Evolutionary conservation across 768 basidiomycete genomes (phyloP).

Genomic region (Amanita molliuscula): DNA sequence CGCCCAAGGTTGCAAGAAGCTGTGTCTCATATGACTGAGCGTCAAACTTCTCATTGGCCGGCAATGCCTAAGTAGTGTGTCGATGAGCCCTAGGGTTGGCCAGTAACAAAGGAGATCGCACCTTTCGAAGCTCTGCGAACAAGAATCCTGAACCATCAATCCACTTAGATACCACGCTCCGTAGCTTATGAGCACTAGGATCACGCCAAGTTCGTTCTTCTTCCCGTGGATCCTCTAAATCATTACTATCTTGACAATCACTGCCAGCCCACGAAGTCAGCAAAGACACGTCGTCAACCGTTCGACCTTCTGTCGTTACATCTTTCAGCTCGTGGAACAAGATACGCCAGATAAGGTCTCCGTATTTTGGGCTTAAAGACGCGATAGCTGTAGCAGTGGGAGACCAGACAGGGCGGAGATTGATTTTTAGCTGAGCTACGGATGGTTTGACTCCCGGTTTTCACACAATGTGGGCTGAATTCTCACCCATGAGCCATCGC

Average conservation of each 20-base stretch:
- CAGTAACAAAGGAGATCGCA: slow-evolving; percentile 15
- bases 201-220: slow-evolving; percentile 75
- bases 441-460: not conserved
- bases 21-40: slow-evolving; percentile 69
- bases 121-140: slow-evolving; percentile 22
- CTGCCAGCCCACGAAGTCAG: not conserved
- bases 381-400: slow-evolving; percentile 66
- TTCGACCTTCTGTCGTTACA: slow-evolving; percentile 17
- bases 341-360: slow-evolving; percentile 61
- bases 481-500: slow-evolving; percentile 66
- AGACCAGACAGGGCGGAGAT: slow-evolving; percentile 83
- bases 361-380: slow-evolving; percentile 41
- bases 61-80: slow-evolving; percentile 17
- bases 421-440: slow-evolving; percentile 85
- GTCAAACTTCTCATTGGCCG: slow-evolving; percentile 53
- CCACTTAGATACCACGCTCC: slow-evolving; percentile 40
- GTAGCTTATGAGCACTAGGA: slow-evolving; percentile 56
- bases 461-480: not conserved
- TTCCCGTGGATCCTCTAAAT: slow-evolving; percentile 39
- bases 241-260: slow-evolving; percentile 7
- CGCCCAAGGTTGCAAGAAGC: slow-evolving; percentile 60
- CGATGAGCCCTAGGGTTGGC: not conserved
- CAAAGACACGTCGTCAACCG: not conserved
- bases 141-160: slow-evolving; percentile 19
- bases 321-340: slow-evolving; percentile 53